Conservation (phyloP, 2,329 filamentous ascomycete species). For the Fusarium annulatum region DNA sequence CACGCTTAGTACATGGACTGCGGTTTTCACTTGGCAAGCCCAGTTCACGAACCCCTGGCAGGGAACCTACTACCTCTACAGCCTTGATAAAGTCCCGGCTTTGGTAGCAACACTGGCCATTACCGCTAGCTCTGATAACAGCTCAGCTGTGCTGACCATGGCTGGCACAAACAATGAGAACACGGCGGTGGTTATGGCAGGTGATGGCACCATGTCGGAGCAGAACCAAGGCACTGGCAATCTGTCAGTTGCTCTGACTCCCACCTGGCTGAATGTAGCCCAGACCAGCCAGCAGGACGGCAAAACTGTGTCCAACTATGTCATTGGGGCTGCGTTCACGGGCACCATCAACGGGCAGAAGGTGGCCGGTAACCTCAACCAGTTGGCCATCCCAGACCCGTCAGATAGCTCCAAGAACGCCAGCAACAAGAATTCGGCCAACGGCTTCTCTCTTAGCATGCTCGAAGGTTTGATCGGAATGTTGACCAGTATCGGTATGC, state of each 20-base stretch:
- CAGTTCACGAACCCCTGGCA: constrained; percentile 13
- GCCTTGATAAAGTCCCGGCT: neutral
- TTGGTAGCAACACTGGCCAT: neutral
- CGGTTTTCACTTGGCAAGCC: neutral
- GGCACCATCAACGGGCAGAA: neutral
- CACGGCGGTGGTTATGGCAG: neutral
- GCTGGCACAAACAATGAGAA: neutral
- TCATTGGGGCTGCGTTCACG: neutral
- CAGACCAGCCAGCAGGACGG: neutral
- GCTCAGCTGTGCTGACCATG: neutral
- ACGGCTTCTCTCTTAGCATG: neutral
- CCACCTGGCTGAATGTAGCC: neutral
- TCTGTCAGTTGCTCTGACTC: rapidly evolving
- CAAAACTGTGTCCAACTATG: neutral
- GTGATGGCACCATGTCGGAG: neutral
- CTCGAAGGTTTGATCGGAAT: neutral
- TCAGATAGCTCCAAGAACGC: neutral
- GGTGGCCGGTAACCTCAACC: neutral
- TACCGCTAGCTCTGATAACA: neutral
- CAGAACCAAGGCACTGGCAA: neutral
- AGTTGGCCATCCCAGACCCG: neutral
- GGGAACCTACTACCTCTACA: constrained; percentile 8
- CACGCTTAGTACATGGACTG: neutral
- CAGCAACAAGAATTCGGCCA: neutral
- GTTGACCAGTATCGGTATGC: neutral